phyloP scores from a whole-genome alignment of 2,329 filamentous ascomycete species.

The Aureobasidium sp. region DNA sequence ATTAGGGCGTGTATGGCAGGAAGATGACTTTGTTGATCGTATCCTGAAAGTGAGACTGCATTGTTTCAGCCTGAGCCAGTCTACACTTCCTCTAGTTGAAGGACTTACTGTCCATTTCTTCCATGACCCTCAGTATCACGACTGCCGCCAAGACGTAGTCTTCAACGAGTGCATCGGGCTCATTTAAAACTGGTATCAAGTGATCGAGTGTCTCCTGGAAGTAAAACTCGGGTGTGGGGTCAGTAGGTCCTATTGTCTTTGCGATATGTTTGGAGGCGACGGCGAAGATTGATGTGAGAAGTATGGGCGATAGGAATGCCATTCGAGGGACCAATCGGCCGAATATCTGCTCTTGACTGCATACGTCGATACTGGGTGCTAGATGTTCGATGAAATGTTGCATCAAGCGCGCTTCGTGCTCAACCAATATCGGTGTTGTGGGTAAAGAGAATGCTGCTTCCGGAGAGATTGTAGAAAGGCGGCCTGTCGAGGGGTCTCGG shows the following conservation, averaged over 20 bases:
- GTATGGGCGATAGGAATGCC: constrained; percentile 44
- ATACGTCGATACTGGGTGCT: constrained; percentile 28
- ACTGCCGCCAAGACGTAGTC: constrained; percentile 50
- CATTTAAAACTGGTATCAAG: constrained; percentile 43
- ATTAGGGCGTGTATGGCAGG: constrained; percentile 32
- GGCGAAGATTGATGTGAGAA: constrained; percentile 53
- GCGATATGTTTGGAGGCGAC: constrained; percentile 50
- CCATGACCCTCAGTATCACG: constrained; percentile 51
- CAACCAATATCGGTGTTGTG: not conserved
- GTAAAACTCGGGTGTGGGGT: constrained; percentile 45
- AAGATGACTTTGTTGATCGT: constrained; percentile 26
- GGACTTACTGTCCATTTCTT: constrained; percentile 44
- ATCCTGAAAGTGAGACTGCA: not conserved
- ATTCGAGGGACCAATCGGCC: constrained; percentile 48
- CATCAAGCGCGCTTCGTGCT: constrained; percentile 26
- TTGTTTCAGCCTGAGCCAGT: not conserved
- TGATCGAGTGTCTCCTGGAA: constrained; percentile 49
- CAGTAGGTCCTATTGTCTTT: constrained; percentile 38
- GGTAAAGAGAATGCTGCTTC: not conserved
- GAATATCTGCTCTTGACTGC: constrained; percentile 40
- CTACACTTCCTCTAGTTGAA: not conserved
- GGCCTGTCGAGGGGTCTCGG: not conserved
- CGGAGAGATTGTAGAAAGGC: not conserved
- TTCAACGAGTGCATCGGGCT: constrained; percentile 36
- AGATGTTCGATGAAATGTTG: constrained; percentile 29